phyloP scores from a whole-genome alignment of 2,329 filamentous ascomycete genomes.

The Sphaerulina vaccinii region DNA sequence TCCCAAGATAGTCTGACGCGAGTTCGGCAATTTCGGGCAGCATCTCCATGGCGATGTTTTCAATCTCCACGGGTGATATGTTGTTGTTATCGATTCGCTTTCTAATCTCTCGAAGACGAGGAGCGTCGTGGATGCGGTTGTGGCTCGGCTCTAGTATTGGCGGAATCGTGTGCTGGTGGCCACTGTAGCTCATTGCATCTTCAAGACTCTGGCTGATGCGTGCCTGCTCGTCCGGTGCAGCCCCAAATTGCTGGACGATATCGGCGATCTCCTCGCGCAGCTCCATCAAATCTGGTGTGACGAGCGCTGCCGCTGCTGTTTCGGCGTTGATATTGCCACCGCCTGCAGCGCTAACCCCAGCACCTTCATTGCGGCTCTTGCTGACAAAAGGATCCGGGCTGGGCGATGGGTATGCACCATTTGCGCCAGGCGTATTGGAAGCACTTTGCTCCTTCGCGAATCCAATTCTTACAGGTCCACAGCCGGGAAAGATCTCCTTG shows the following conservation, averaged over 20 bases:
- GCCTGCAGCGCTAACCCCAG: constrained; percentile 30
- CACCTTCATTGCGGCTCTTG: constrained; percentile 39
- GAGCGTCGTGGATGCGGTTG: constrained; percentile 86
- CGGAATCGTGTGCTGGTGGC: constrained; percentile 81
- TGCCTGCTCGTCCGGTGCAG: constrained; percentile 71
- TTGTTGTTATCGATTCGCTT: constrained; percentile 97
- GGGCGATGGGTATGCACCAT: constrained; percentile 83
- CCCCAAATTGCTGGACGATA: constrained; percentile 87
- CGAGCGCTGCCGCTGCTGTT: constrained; percentile 56
- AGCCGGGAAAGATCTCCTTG: constrained; percentile 97
- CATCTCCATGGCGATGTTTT: constrained; percentile 90
- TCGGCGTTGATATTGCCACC: constrained; percentile 43
- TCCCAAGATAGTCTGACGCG: constrained; percentile 92
- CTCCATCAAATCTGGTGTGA: constrained; percentile 70
- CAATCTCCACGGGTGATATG: constrained; percentile 81
- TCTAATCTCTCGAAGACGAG: constrained; percentile 89
- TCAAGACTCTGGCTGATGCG: constrained; percentile 74
- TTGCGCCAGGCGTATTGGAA: constrained; percentile 82
- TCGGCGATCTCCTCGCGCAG: constrained; percentile 78
- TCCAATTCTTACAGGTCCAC: constrained; percentile 90
- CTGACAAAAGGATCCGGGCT: constrained; percentile 77
- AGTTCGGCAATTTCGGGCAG: constrained; percentile 94
- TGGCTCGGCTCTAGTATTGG: constrained; percentile 83
- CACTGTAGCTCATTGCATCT: constrained; percentile 70
- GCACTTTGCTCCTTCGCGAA: constrained; percentile 94